Evolutionary conservation across 306 rosid genomes (phyloP).

Genomic region (Prunus davidiana): DNA sequence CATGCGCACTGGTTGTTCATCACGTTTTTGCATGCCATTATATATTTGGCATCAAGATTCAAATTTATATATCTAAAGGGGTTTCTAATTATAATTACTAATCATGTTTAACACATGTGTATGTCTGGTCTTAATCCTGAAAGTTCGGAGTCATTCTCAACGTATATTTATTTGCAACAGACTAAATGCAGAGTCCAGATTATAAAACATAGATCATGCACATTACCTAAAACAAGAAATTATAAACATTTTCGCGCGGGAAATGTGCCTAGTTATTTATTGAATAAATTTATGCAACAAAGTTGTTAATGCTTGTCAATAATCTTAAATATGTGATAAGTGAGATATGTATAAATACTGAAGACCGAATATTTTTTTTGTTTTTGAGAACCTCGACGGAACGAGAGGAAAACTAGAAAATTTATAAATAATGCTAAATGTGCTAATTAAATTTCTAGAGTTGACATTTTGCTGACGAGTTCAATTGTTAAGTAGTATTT

Average conservation of each 20-base stretch:
- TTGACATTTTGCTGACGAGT: not conserved
- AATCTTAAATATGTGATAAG: not conserved
- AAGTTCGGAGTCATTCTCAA: not conserved
- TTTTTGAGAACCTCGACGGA: too few relatives aligned
- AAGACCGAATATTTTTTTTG: too few relatives aligned
- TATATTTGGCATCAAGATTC: not conserved
- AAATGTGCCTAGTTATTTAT: not conserved
- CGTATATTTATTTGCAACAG: not conserved
- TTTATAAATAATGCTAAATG: not conserved
- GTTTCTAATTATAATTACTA: not conserved
- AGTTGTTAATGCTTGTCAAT: not conserved
- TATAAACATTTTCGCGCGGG: not conserved
- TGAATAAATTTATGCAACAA: not conserved
- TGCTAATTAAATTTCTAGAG: not conserved
- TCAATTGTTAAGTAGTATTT: not conserved
- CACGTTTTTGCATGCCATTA: not conserved
- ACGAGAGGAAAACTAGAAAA: not conserved
- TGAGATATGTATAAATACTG: not conserved
- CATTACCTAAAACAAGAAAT: not conserved
- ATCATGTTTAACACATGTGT: conserved; percentile 7
- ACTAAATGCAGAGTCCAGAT: not conserved
- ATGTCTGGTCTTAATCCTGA: not conserved
- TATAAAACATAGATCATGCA: not conserved
- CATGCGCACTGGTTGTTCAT: not conserved
- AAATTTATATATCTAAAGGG: not conserved